Base-by-base conservation (phyloP, 2,329 filamentous ascomycete genomes). In the Phialemonium atrogriseum region DNA sequence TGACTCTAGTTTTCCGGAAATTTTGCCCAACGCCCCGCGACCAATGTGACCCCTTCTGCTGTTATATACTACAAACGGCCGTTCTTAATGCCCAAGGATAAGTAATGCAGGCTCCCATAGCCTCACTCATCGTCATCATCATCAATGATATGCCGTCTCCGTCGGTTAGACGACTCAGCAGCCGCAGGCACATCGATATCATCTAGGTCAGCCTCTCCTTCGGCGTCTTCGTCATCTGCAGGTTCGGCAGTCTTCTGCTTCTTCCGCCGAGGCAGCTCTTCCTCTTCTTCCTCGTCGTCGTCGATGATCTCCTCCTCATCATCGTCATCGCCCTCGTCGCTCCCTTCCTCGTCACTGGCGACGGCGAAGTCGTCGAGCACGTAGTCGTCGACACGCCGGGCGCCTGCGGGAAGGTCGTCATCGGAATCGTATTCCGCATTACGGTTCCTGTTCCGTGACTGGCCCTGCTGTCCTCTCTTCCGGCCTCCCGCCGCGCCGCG, bases 321-420 rank as follows among this genome's bases (percentile, higher is more conserved):
- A 5, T 76, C 74, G 20, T 71, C 74, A 1, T 69, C 75, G 4
- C 66, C 73, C 19, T 70, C 74, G 24, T 73, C 74, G 24, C 58
- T 53, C 34, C 56, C 55, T 24, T 87, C 84, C 36, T 85, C 81
- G 42, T 86, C 83, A 46, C 80, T 86, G 4, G 67, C 68, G 4
- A 80, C 84, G 34, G 89, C 71, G 51, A 89, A 89, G 35, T 80
- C 84, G 48, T 89, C 84, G 20, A 81, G 81, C 50, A 80, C 83
- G 50, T 89, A 89, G 44, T 85, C 80, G 42, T 88, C 80, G 37
- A 80, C 70, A 32, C 73, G 71, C 19, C 69, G 68, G 27, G 63
- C 64, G 19, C 75, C 73, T 22, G 71, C 68, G 11, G 75, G 73
- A 21, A 78, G 64, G 37, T 84, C 81, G 43, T 85, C 81, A 45